Evolutionary conservation across 257 asterid genomes (phyloP), one percentile per base, ranked within the genome.

Genomic region (Solanum ossicruentum): DNA sequence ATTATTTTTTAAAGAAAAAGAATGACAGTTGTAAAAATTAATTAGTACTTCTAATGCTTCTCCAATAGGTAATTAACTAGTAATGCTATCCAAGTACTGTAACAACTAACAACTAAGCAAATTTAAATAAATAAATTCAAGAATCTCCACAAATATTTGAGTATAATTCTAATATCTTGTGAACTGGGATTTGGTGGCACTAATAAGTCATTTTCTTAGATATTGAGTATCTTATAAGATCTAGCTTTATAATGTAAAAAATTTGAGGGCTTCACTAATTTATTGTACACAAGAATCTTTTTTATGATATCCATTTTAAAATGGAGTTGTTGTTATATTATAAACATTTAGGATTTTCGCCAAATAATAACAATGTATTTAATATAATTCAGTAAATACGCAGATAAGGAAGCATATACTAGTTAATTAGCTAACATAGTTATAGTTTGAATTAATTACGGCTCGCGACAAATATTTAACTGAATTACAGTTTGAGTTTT

Each of bases 161-260:
- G 61, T 39, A 41, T 17, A 21, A 20, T 13, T 47, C 57, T 12
- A 12, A n/a, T 73, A 75, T 49, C 82, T 77, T 77, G 43, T 77
- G 63, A 77, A 77, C 63, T 77, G 39, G 82, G 82, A 77, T 77
- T 77, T 13, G 82, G 57, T 77, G 26, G 63, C 63, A 77, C 45
- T 77, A 77, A 13, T 51, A 1, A 49, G 45, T 26, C 63, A 77
- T 77, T 49, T 51, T 51, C 39, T 51, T 77, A 51, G 82, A 77
- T 77, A 57, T 49, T 26, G 9, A 26, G 45, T 15, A 77, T 77
- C 82, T 15, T 77, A 15, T 47, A 12, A 23, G 20, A 73, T 73
- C 60, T 47, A 9, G 18, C 49, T 77, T 15, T 23, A 77, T 1
- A 77, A 49, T 16, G 51, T 51, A 77, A 49, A 49, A 4, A 8